Evolutionary conservation across 2,329 filamentous ascomycete species (phyloP).

Genomic region (Zymoseptoria brevis): DNA sequence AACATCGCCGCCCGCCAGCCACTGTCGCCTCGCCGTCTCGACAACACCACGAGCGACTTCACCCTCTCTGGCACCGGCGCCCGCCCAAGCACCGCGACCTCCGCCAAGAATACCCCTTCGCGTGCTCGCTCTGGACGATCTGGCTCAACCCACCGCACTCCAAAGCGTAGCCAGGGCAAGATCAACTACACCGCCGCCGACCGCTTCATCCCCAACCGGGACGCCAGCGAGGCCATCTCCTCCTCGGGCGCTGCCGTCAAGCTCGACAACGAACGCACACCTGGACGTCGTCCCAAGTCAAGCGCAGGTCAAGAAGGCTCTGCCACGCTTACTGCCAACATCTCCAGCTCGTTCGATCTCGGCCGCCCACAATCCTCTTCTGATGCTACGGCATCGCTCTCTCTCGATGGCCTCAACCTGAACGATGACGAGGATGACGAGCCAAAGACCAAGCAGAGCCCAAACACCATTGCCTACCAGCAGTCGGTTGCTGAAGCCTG

Average conservation of each 20-base stretch:
- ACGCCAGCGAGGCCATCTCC: constrained; percentile 78
- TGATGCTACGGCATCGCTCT: constrained; percentile 47
- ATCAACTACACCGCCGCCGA: constrained; percentile 55
- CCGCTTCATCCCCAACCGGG: constrained; percentile 92
- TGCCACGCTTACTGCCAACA: constrained; percentile 60
- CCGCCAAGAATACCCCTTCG: constrained; percentile 38
- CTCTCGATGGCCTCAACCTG: constrained; percentile 71
- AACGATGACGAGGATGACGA: constrained; percentile 60
- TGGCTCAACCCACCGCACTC: constrained; percentile 27
- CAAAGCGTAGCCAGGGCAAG: constrained; percentile 58
- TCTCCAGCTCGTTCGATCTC: constrained; percentile 59
- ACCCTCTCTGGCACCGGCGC: constrained; percentile 75
- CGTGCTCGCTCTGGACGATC: constrained; percentile 37
- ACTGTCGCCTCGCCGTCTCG: constrained; percentile 73
- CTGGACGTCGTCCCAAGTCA: constrained; percentile 55
- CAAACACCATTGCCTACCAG: constrained; percentile 84
- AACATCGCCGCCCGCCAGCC: constrained; percentile 70
- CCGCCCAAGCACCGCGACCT: constrained; percentile 28
- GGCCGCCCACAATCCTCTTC: constrained; percentile 57
- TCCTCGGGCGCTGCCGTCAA: constrained; percentile 66
- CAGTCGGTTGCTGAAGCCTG: constrained; percentile 85
- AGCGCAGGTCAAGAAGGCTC: constrained; percentile 60
- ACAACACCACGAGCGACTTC: constrained; percentile 89
- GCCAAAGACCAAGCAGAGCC: constrained; percentile 64
- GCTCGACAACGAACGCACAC: constrained; percentile 66